These are phyloP conservation scores for Trichocladium antarcticum DNA, from an alignment of 495 filamentous ascomycete species.

Conservation along the genomic window DNA sequence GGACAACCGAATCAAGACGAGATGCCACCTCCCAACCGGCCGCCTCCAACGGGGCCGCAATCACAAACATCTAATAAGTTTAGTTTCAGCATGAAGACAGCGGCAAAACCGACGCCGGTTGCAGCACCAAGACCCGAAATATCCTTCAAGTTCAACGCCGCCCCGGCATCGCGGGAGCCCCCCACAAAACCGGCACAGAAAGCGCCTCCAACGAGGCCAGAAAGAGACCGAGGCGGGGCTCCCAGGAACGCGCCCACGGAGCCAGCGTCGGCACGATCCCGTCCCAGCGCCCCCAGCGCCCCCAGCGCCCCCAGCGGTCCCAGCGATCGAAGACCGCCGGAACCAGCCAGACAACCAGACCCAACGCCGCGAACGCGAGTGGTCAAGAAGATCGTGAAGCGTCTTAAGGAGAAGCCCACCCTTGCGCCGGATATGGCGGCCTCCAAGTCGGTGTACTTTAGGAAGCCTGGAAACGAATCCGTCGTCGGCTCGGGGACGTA, in stretches of 20 bases:
- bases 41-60: slow-evolving; percentile 41
- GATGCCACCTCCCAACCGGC: slow-evolving; percentile 34
- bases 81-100: slow-evolving; percentile 74
- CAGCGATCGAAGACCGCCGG: slow-evolving; percentile 33
- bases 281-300: slow-evolving; percentile 30
- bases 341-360: slow-evolving; percentile 26
- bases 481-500: slow-evolving; percentile 90
- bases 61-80: slow-evolving; percentile 53
- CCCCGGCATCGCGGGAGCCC: slow-evolving; percentile 30
- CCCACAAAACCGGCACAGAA: slow-evolving; percentile 18
- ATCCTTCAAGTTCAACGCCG: slow-evolving; percentile 58
- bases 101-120: slow-evolving; percentile 48
- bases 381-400: slow-evolving; percentile 58
- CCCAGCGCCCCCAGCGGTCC: slow-evolving; percentile 18
- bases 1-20: slow-evolving; percentile 34
- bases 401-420: slow-evolving; percentile 58
- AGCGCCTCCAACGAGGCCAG: slow-evolving; percentile 25
- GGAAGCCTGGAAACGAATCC: slow-evolving; percentile 89
- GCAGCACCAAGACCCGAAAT: slow-evolving; percentile 59
- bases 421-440: slow-evolving; percentile 57
- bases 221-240: slow-evolving; percentile 35
- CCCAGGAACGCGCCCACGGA: slow-evolving; percentile 39
- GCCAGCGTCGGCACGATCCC: slow-evolving; percentile 42
- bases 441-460: slow-evolving; percentile 79
- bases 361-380: slow-evolving; percentile 42